Evolutionary conservation across 257 asterid species (phyloP).

Genomic region (Solanum ossicruentum): DNA sequence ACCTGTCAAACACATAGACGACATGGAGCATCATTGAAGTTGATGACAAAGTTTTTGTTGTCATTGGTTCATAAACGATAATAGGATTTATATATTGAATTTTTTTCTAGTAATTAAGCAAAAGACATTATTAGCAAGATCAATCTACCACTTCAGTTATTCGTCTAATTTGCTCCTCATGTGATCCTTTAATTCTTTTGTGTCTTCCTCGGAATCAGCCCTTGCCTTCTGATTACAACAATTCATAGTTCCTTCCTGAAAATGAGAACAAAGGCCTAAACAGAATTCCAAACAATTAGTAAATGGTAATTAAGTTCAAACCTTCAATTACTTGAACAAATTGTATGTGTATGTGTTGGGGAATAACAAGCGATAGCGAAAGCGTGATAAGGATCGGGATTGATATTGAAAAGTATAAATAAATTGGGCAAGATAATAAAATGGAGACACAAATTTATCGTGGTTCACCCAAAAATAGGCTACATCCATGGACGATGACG

Average conservation of each 20-base stretch:
- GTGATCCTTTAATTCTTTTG: conserved; percentile 26
- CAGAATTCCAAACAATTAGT: background rate
- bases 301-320: background rate
- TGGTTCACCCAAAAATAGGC: no score
- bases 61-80: background rate
- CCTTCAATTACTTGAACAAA: conserved; percentile 34
- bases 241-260: conserved; percentile 27
- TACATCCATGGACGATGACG: no score
- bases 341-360: no score
- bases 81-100: no score
- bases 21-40: background rate
- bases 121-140: no score
- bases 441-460: no score
- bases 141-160: conserved; percentile 37
- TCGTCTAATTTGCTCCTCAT: conserved; percentile 32
- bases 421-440: no score
- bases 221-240: conserved; percentile 29
- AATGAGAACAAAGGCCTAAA: background rate
- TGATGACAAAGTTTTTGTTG: background rate
- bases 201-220: conserved; percentile 30
- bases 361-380: no score
- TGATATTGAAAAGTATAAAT: no score
- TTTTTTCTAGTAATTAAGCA: background rate
- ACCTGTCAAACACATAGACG: conserved; percentile 7
- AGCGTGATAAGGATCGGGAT: no score